A percentile compares a stretch with the other conserved stretches of the same genome.
These are phyloP conservation scores for Hymenoscyphus repandus DNA, from an alignment of 2,329 filamentous ascomycete species.

Conservation along the genomic window DNA sequence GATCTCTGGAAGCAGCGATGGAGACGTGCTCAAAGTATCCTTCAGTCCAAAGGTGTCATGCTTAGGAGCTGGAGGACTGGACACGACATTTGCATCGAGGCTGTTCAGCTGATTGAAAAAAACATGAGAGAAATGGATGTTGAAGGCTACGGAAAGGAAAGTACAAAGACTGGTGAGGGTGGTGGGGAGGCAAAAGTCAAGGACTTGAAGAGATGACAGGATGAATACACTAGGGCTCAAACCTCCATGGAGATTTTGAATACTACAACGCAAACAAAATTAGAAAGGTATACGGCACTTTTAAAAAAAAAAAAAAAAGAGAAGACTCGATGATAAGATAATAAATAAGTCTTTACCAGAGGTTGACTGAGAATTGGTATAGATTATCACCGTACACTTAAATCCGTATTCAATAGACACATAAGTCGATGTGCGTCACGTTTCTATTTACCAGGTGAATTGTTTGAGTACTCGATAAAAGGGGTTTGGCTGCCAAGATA, in stretches of 20 bases:
- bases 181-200: constrained; percentile 31
- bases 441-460: too few species aligned
- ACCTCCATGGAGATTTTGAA: background rate
- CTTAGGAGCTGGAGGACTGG: constrained; percentile 71
- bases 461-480: too few species aligned
- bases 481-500: too few species aligned
- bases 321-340: too few species aligned
- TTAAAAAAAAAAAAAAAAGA: too few species aligned
- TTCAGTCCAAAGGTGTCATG: constrained; percentile 61
- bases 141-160: constrained; percentile 28
- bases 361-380: too few species aligned
- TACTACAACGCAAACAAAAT: background rate
- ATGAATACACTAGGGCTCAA: background rate
- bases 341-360: too few species aligned
- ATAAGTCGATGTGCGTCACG: too few species aligned
- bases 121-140: constrained; percentile 42
- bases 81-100: constrained; percentile 62
- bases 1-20: constrained; percentile 68
- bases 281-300: too few species aligned
- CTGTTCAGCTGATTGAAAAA: constrained; percentile 57
- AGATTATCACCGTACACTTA: too few species aligned
- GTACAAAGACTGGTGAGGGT: constrained; percentile 27
- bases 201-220: constrained; percentile 24
- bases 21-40: constrained; percentile 55
- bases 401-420: too few species aligned